Percentiles rank a stretch among this genome's conserved stretches.
Evolutionary conservation across 129 eudicot species (phyloP).

Genomic region (Artemisia argyi): DNA sequence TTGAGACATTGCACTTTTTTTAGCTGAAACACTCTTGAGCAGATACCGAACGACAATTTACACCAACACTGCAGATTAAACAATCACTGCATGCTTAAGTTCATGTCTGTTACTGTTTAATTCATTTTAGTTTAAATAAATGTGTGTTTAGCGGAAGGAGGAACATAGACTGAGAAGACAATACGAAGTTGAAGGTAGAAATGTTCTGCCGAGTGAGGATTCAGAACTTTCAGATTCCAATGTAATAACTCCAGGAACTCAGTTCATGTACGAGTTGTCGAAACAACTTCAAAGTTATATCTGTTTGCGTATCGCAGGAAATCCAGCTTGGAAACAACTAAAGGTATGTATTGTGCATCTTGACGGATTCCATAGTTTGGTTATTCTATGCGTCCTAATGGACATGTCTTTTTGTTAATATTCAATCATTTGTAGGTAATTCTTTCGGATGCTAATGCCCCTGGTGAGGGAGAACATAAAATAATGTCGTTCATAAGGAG

Average conservation of each 20-base stretch:
- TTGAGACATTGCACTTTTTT: too few relatives aligned
- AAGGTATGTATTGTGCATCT: conserved; percentile 32
- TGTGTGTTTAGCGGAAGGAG: conserved; percentile 36
- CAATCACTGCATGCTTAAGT: too few relatives aligned
- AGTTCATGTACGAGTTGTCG: conserved; percentile 48
- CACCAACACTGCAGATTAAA: too few relatives aligned
- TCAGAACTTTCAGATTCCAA: conserved; percentile 47
- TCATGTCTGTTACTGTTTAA: too few relatives aligned
- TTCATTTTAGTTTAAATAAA: neutral
- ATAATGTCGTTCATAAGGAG: conserved; percentile 53
- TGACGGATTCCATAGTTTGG: neutral
- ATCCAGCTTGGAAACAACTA: conserved; percentile 43
- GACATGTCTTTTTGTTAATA: neutral
- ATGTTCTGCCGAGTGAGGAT: conserved; percentile 36
- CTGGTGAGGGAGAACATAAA: conserved; percentile 79
- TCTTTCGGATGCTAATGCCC: conserved; percentile 50
- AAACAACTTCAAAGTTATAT: conserved; percentile 42
- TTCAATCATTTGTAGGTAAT: conserved; percentile 40
- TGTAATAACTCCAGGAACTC: conserved; percentile 59
- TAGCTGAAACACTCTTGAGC: too few relatives aligned
- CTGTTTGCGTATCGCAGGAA: conserved; percentile 23
- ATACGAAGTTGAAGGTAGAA: conserved; percentile 41
- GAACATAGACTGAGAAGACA: conserved; percentile 39
- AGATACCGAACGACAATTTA: too few relatives aligned
- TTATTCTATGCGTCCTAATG: neutral